Evolutionary conservation across 2,329 filamentous ascomycete genomes (phyloP), one percentile per base, ranked within the genome.

Genomic region (Fusarium begoniae): DNA sequence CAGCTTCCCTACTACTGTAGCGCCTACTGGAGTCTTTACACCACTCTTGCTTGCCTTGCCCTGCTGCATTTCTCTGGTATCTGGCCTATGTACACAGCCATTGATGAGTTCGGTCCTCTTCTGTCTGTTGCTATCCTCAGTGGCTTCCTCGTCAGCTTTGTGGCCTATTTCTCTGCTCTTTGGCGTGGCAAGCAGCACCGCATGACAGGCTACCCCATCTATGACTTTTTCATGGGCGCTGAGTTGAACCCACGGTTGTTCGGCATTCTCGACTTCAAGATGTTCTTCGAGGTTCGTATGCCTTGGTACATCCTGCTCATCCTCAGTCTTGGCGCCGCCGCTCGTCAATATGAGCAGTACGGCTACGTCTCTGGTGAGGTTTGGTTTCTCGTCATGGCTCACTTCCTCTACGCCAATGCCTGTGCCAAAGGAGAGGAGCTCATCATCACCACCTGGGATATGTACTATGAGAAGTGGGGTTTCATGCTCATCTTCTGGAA

Each of bases 401-500:
- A 97, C 84, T 98, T 93, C 84, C 88, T 98, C 51, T 98, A 98
- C 79, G 94, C 94, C 80, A 96, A 97, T 82, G 94, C 95, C 60
- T 98, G 95, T 85, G 91, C 92, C 77, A 98, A 98, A 86, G 95
- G 93, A 54, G 95, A 98, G 84, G 94, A 98, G 84, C 90, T 94
- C 81, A 98, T 98, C 82, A 89, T 94, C 67, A 93, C 93, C 14
- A 96, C 94, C 56, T 98, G 95, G 92, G 95, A 98, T 79, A 97
- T 98, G 92, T 97, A 97, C 87, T 96, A 94, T 79, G 95, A 98
- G 87, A 98, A 98, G 85, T 95, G 94, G 90, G 95, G 95, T 59
- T 98, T 98, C 87, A 98, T 98, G 95, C 90, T 98, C 75, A 97
- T 97, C 83, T 98, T 98, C 90, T 98, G 95, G 95, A 98, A 98